Percentiles rank a stretch among this genome's conserved stretches.
Conservation (phyloP, 1,284 basidiomycete genomes). For the Cutaneotrichosporon cavernicola region DNA sequence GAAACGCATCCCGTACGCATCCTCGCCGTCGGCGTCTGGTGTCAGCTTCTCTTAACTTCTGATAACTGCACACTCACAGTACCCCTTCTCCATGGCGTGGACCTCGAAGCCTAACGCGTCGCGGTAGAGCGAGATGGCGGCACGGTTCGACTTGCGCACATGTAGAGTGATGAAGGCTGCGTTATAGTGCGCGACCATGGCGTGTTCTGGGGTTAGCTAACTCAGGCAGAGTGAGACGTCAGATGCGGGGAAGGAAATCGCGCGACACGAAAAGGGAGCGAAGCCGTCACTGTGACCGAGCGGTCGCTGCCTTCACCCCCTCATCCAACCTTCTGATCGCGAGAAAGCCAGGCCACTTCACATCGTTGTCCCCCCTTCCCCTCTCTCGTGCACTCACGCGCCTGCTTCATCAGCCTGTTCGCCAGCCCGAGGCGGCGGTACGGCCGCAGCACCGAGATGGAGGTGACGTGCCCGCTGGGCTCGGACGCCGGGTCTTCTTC, state of each 20-base stretch:
- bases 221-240: not conserved
- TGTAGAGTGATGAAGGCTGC: slow-evolving; percentile 77
- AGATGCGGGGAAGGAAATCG: not conserved
- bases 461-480: slow-evolving; percentile 81
- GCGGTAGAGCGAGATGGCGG: slow-evolving; percentile 76
- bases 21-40: slow-evolving; percentile 85
- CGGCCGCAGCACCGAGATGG: slow-evolving; percentile 80
- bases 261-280: not conserved
- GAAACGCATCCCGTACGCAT: slow-evolving; percentile 84
- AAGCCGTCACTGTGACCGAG: not conserved
- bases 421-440: slow-evolving; percentile 82
- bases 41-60: not conserved
- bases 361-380: not conserved
- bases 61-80: slow-evolving; percentile 63
- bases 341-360: no score
- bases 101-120: slow-evolving; percentile 79
- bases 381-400: slow-evolving; percentile 58
- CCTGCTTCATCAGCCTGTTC: slow-evolving; percentile 81
- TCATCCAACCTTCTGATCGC: not conserved
- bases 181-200: slow-evolving; percentile 78
- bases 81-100: slow-evolving; percentile 71
- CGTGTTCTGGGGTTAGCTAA: slow-evolving; percentile 62
- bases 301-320: not conserved
- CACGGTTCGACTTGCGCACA: slow-evolving; percentile 81
- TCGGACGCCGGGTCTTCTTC: slow-evolving; percentile 67